A percentile compares a stretch with the other conserved stretches of the same genome.
These are phyloP conservation scores for Pseudotsuga menziesii DNA, from an alignment of 75 land plant species.

Conservation along the genomic window DNA sequence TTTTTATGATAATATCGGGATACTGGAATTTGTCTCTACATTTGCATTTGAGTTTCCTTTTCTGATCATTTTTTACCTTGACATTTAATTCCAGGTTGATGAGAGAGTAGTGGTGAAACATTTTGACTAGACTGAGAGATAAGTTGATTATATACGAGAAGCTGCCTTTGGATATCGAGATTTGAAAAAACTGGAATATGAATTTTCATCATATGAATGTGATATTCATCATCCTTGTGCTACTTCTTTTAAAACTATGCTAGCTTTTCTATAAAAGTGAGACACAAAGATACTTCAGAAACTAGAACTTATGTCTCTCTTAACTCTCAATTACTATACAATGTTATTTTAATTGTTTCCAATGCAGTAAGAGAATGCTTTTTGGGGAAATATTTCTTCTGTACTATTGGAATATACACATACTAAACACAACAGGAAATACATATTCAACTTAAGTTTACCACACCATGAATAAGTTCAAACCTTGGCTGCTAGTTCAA, in stretches of 20 bases:
- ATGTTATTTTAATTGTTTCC: not conserved
- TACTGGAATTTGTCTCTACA: no score
- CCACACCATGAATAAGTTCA: not conserved
- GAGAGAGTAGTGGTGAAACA: slow-evolving; percentile 75
- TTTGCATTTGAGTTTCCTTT: no score
- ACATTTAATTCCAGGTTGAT: no score
- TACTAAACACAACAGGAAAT: not conserved
- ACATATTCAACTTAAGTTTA: not conserved
- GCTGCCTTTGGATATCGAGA: no score
- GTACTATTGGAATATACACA: not conserved
- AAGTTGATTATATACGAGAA: slow-evolving; percentile 68
- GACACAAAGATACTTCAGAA: slow-evolving; percentile 1
- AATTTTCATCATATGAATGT: slow-evolving; percentile 42
- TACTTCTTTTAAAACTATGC: slow-evolving; percentile 59
- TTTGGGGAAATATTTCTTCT: not conserved
- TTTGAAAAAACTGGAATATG: slow-evolving; percentile 59
- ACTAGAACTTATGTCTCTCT: not conserved
- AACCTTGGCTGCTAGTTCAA: not conserved
- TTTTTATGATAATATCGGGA: not conserved
- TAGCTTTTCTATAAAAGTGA: slow-evolving; percentile 67
- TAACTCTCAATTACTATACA: not conserved
- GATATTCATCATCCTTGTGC: slow-evolving; percentile 53
- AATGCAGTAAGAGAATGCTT: not conserved
- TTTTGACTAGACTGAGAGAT: slow-evolving; percentile 69
- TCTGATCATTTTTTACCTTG: not conserved